Base-by-base conservation (phyloP, 2,329 filamentous ascomycete genomes). In the Myrmaecium sp. region DNA sequence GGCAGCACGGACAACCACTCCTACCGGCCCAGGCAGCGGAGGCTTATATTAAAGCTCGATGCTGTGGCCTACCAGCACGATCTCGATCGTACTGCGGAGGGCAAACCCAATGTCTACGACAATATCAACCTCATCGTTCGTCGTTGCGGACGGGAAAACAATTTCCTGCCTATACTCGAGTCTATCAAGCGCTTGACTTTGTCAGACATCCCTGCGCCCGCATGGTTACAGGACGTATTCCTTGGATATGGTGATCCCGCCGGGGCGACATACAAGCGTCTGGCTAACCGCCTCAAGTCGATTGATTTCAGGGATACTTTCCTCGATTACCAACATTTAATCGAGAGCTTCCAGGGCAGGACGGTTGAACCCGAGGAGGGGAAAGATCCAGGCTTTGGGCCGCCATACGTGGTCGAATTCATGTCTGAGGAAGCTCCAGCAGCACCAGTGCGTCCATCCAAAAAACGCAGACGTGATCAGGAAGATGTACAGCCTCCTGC, bases 191-290 rank as follows among this genome's bases (percentile, higher is more conserved):
- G 71, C 36, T 65, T 98, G 16, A 77, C 82, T 2, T 61, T 92
- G 17, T 83, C 83, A 1, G 80, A 92, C 39, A 74, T 86, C 12
- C 78, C 80, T 5, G 63, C 95, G 28, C 83, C 89, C 9, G 69
- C 74, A 2, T 98, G 89, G 89, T 62, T 98, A 22, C 82, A 93
- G 42, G 89, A 95, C 38, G 86, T 95, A 6, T 98, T 95, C 50
- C 60, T 98, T n/a, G 89, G 89, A 3, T 95, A 92, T 48, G 89
- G 89, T 24, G 84, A 98, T 50, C 86, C 89, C 31, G 69, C 81
- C 16, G 75, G 79, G 31, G 89, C 89, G 17, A 78, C 72, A 13
- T 93, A 92, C 55, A 82, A 79, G 35, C 74, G 82, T 26, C 57
- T 98, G 10, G 57, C 78, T 2, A 89, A 82, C 47, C 68, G 74